Evolutionary conservation across 2,329 filamentous ascomycete species (phyloP).

Genomic region (Trichoderma guizhouense): DNA sequence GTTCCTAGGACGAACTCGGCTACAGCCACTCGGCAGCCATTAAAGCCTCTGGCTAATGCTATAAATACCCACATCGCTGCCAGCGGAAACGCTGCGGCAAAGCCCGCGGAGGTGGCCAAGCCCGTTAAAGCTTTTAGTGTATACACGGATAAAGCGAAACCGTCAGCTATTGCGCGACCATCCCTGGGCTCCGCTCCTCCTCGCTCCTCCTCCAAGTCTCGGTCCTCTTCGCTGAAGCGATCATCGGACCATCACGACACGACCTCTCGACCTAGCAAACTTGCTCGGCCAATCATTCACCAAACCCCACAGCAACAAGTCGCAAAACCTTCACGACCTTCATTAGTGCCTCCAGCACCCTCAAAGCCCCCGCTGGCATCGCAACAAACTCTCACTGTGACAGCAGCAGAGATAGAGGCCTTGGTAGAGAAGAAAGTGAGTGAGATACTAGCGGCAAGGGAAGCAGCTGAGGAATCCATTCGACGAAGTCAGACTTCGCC

Average conservation of each 20-base stretch:
- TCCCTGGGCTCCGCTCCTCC: slow-evolving; percentile 34
- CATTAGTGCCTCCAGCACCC: neutral
- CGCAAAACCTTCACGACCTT: neutral
- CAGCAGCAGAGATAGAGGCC: slow-evolving; percentile 76
- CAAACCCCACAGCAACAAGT: slow-evolving; percentile 19
- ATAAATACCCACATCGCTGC: slow-evolving; percentile 76
- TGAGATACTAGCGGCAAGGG: slow-evolving; percentile 77
- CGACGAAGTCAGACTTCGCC: slow-evolving; percentile 30
- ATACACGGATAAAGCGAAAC: slow-evolving; percentile 69
- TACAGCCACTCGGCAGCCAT: slow-evolving; percentile 63
- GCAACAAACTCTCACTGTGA: slow-evolving; percentile 47
- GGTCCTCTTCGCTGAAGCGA: slow-evolving; percentile 41
- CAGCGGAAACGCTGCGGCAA: slow-evolving; percentile 50
- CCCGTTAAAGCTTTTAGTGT: slow-evolving; percentile 83
- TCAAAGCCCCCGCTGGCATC: slow-evolving; percentile 23
- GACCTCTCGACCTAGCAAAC: slow-evolving; percentile 46
- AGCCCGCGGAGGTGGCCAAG: slow-evolving; percentile 48
- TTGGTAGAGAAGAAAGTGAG: slow-evolving; percentile 90
- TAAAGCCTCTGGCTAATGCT: slow-evolving; percentile 71
- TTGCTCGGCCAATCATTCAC: slow-evolving; percentile 35
- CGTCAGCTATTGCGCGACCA: slow-evolving; percentile 34
- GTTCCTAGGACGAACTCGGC: slow-evolving; percentile 54
- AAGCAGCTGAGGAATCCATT: slow-evolving; percentile 46
- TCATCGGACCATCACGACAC: slow-evolving; percentile 41
- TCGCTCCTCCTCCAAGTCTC: slow-evolving; percentile 33